Evolutionary conservation across 106 monocot species (phyloP).

Genomic region (Agapanthus africanus): DNA sequence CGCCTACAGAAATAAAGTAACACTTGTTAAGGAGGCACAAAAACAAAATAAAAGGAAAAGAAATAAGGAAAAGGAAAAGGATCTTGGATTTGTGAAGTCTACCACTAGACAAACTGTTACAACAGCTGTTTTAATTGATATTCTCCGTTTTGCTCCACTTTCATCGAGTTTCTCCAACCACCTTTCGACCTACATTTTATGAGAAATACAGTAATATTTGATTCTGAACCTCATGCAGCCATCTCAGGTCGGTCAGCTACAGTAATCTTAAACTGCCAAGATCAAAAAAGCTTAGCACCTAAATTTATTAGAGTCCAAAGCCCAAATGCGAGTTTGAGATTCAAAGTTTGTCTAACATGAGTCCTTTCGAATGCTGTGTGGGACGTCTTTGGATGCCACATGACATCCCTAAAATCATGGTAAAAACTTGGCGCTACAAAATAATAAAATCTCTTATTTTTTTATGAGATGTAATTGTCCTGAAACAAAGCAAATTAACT

Average conservation of each 20-base stretch:
- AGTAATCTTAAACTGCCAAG: not conserved
- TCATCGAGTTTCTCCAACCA: slow-evolving; percentile 56
- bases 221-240: too few species aligned
- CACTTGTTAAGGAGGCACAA: not conserved
- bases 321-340: too few species aligned
- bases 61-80: not conserved
- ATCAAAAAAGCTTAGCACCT: not conserved
- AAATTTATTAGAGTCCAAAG: too few species aligned
- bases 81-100: not conserved
- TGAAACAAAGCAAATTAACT: too few species aligned
- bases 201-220: not conserved
- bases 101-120: slow-evolving; percentile 18
- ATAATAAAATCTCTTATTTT: too few species aligned
- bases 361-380: too few species aligned
- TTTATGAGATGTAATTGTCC: too few species aligned
- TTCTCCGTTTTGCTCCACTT: slow-evolving; percentile 24
- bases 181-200: slow-evolving; percentile 27
- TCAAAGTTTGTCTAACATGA: too few species aligned
- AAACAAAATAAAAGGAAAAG: too few species aligned
- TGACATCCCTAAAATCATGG: too few species aligned
- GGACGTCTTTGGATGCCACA: too few species aligned
- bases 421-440: too few species aligned
- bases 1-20: slow-evolving; percentile 12
- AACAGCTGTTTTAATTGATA: slow-evolving; percentile 27
- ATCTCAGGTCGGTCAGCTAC: not conserved